Base-by-base conservation (phyloP, 108 stramenopile species). In the Cyclotella cryptica region DNA sequence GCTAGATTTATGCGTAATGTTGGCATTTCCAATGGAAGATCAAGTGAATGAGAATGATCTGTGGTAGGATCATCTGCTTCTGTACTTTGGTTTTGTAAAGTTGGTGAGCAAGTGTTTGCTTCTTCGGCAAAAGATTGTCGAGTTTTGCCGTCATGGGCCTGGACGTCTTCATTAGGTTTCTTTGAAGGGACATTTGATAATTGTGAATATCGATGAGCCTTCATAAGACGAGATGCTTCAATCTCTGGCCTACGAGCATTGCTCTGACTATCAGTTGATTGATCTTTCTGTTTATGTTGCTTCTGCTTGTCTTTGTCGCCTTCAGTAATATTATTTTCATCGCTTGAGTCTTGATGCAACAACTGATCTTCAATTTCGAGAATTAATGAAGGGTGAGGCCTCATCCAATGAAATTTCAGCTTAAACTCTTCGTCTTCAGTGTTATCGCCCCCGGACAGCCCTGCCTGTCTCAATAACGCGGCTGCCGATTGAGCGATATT, bases 381-480 rank as follows among this genome's bases (percentile, higher is more conserved):
- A 40, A 39, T 54, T 58, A 80, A 40, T 12, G 66, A 61, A 19
- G 79, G 79, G 54, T 80, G 79, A 60, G 79, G 79, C 28, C 79
- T 49, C 72, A 80, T 80, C 79, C 79, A 80, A 65, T 80, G 72
- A 53, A 80, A 80, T 28, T 53, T 57, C 18, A 80, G 60, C 61
- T 59, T 42, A 47, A 74, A 80, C 54, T 80, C 72, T 41, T 74
- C 72, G 10, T 73, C 72, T 27, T 22, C 60, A 55, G 26, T 57
- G 57, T 0, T 30, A 26, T 27, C n/a, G 18, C 26, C 24, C 40
- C 39, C 30, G 21, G 79, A 40, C 47, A 80, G 54, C 26, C 71
- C 79, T 10, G 67, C 35, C 43, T 74, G 79, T 39, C 59, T 44
- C 59, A 80, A 35, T 19, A 80, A 66, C 29, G 79, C 39, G 13